phyloP scores from a whole-genome alignment of 2,329 filamentous ascomycete genomes.

The Fusarium neocosmosporiellum region DNA sequence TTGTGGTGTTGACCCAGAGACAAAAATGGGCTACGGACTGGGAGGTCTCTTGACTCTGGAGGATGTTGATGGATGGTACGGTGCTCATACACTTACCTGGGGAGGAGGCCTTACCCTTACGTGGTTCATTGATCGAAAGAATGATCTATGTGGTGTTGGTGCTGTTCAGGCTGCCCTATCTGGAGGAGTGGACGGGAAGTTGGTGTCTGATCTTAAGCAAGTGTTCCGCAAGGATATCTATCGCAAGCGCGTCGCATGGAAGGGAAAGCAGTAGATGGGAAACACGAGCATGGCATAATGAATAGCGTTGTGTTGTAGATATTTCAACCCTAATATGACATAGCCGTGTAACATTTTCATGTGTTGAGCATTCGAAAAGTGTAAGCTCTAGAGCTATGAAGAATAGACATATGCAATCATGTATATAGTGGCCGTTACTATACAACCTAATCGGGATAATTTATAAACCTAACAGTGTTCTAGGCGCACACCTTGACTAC shows the following conservation, averaged over 20 bases:
- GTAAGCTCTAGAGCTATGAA: too few species aligned
- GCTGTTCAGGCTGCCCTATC: conserved; percentile 55
- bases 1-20: conserved; percentile 46
- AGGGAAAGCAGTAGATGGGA: background rate
- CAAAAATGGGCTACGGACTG: conserved; percentile 53
- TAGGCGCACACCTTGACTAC: too few species aligned
- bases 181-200: conserved; percentile 21
- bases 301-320: background rate
- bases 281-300: background rate
- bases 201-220: conserved; percentile 52
- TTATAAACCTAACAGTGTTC: too few species aligned
- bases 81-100: conserved; percentile 57
- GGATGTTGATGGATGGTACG: conserved; percentile 56
- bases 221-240: conserved; percentile 57
- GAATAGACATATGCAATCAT: too few species aligned
- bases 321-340: background rate
- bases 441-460: too few species aligned
- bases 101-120: conserved; percentile 57
- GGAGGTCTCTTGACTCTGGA: conserved; percentile 55
- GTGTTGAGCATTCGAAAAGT: too few species aligned
- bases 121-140: conserved; percentile 63
- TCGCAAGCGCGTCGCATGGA: conserved; percentile 44
- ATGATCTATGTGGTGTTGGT: conserved; percentile 55
- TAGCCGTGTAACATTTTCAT: background rate
- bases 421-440: too few species aligned